Conservation (phyloP, 768 basidiomycete species). For the Crucibulum laeve region DNA sequence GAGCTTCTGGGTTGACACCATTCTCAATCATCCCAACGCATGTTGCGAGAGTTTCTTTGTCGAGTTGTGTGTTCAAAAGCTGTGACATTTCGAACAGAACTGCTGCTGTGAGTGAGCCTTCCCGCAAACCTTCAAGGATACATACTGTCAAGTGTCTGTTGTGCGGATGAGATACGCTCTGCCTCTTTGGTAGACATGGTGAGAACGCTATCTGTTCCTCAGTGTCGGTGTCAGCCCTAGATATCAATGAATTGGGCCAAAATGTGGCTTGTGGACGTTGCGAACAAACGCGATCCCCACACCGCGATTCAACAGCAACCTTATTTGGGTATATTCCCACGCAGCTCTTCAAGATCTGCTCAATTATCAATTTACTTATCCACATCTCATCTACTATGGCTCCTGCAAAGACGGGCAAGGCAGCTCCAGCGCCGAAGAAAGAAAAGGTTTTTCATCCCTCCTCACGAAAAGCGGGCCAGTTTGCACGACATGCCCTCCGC, state of each 20-base stretch:
- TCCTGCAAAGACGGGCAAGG: slow-evolving; percentile 33
- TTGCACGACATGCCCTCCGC: slow-evolving; percentile 61
- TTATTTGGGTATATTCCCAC: no score
- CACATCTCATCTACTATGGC: slow-evolving; percentile 29
- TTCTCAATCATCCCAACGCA: slow-evolving; percentile 91
- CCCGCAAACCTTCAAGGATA: slow-evolving; percentile 7
- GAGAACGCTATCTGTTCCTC: neutral
- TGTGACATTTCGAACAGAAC: slow-evolving; percentile 88
- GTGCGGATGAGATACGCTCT: slow-evolving; percentile 58
- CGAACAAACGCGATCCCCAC: no score
- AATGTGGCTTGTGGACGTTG: no score
- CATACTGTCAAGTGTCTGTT: slow-evolving; percentile 70
- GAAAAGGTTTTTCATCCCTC: slow-evolving; percentile 82
- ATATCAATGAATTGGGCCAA: no score
- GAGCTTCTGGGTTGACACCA: slow-evolving; percentile 88
- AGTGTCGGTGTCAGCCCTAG: neutral
- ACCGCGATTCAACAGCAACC: no score
- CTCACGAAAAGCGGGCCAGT: slow-evolving; percentile 79
- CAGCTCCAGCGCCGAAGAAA: slow-evolving; percentile 34
- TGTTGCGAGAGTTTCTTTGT: slow-evolving; percentile 88
- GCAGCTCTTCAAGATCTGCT: no score
- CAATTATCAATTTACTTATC: no score
- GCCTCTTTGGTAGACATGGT: slow-evolving; percentile 49
- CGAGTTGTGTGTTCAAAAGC: slow-evolving; percentile 80
- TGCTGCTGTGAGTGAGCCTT: slow-evolving; percentile 20